Conservation (phyloP, 345 rosid genomes). For the Corchorus capsularis region DNA sequence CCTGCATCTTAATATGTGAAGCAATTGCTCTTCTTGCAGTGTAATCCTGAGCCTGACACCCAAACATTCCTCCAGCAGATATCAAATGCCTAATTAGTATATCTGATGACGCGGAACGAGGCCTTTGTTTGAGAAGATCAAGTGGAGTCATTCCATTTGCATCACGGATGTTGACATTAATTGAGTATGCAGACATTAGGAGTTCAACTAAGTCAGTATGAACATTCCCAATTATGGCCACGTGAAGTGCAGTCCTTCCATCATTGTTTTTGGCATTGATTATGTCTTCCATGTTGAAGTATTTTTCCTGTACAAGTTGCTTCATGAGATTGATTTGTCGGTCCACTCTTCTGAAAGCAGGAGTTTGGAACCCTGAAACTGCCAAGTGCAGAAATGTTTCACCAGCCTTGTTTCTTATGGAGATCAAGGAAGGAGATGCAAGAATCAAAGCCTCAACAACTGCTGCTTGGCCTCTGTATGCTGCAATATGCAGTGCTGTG, state of each 20-base stretch:
- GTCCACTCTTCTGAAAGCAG: conserved; percentile 77
- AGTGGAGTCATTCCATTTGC: conserved; percentile 79
- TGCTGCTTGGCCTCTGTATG: conserved; percentile 70
- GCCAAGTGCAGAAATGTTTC: conserved; percentile 80
- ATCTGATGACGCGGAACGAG: conserved; percentile 65
- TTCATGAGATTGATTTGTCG: conserved; percentile 72
- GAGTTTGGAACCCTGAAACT: conserved; percentile 72
- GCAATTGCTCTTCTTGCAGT: conserved; percentile 60
- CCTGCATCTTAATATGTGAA: conserved; percentile 71
- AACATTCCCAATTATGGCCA: conserved; percentile 68
- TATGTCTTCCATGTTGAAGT: conserved; percentile 38
- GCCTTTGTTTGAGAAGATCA: conserved; percentile 70
- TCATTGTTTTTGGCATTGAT: conserved; percentile 61
- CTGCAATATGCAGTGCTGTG: conserved; percentile 75
- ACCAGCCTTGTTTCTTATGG: conserved; percentile 59
- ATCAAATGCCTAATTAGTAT: conserved; percentile 63
- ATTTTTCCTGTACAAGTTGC: conserved; percentile 41
- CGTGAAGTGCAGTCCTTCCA: conserved; percentile 83
- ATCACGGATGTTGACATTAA: conserved; percentile 64
- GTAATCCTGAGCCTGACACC: conserved; percentile 55
- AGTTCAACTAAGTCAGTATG: conserved; percentile 67
- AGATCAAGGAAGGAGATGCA: conserved; percentile 54
- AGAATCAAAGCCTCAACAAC: conserved; percentile 57
- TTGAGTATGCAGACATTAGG: conserved; percentile 63
- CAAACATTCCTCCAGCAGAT: conserved; percentile 75